Evolutionary conservation across 306 rosid species (phyloP), one percentile per base, ranked within the genome.

Genomic region (Vicia sativa): DNA sequence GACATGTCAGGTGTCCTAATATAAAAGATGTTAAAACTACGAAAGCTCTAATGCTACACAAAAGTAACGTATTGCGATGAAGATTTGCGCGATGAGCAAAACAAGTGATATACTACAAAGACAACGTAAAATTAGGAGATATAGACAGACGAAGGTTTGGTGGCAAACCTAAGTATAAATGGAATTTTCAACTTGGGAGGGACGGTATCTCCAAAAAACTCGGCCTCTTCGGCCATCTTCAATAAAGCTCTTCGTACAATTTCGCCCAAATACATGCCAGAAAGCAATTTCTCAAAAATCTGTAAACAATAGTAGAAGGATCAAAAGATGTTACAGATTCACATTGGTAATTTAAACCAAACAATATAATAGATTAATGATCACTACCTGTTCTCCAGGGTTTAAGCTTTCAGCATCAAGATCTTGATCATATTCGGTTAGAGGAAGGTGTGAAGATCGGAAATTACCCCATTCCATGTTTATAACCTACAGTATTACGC

Each of bases 391-490:
- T 75, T 91, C 97, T 64, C 95, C 96, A 21, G 97, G 91, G 82
- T 91, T 91, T 79, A 91, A 88, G 78, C 95, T 91, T 77, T 91
- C 96, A 62, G 49, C 66, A 74, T 91, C 97, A 50, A 91, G 81
- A 70, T 83, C 82, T 42, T 73, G 80, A 82, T 91, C 97, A 64
- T 85, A 89, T 64, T 85, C 97, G 48, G 97, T 87, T n/a, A 82
- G 71, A 37, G 96, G 95, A 79, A 91, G 95, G 72, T 91, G 87
- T 44, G 96, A 80, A 21, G 97, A 91, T 60, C 96, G 83, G 72
- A 91, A 91, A 78, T 82, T 89, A 75, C 97, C 97, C 97, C 97
- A 91, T 82, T 91, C 97, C 96, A 89, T 91, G 82, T 91, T 91
- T 71, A 91, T 89, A 65, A 89, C 97, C 97, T 91, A 65, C 58